Percentiles rank a stretch among this genome's conserved stretches.
phyloP scores from a whole-genome alignment of 106 monocot genomes.

The Dendrobium huoshanense region DNA sequence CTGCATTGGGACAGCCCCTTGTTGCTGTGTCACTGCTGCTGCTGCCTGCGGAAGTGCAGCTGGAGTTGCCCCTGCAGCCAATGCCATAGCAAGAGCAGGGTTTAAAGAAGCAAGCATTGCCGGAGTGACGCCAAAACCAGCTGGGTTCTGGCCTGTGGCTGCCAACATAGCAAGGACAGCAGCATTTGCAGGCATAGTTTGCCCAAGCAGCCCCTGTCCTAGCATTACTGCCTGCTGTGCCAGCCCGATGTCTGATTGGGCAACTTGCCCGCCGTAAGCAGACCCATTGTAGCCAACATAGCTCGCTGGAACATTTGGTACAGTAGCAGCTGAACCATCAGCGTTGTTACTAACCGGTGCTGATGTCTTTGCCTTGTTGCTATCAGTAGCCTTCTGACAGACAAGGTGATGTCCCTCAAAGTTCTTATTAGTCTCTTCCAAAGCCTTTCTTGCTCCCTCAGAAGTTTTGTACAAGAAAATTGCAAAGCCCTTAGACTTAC shows the following conservation, averaged over 20 bases:
- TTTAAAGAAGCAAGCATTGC: conserved; percentile 67
- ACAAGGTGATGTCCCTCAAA: conserved; percentile 17
- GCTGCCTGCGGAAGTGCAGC: background rate
- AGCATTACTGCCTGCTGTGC: conserved; percentile 17
- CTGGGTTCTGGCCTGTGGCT: conserved; percentile 61
- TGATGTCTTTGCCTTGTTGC: conserved; percentile 6
- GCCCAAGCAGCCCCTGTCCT: conserved; percentile 23
- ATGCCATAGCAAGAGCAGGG: conserved; percentile 62
- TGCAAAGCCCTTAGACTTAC: conserved; percentile 22
- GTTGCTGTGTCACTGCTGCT: conserved; percentile 6
- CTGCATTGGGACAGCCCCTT: conserved; percentile 15
- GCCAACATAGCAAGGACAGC: conserved; percentile 65
- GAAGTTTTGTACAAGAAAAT: conserved; percentile 23
- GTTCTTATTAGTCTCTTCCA: conserved; percentile 17
- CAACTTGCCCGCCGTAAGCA: conserved; percentile 1
- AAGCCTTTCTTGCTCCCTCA: conserved; percentile 9
- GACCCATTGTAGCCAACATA: background rate
- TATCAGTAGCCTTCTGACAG: conserved; percentile 16
- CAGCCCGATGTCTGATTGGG: conserved; percentile 6
- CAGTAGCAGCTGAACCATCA: background rate
- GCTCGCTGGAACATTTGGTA: background rate
- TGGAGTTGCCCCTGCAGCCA: conserved; percentile 19
- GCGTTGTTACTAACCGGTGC: background rate
- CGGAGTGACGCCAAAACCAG: conserved; percentile 49
- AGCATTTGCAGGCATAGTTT: conserved; percentile 52